phyloP scores from a whole-genome alignment of 1,284 basidiomycete species.

The Stereum hirsutum region DNA sequence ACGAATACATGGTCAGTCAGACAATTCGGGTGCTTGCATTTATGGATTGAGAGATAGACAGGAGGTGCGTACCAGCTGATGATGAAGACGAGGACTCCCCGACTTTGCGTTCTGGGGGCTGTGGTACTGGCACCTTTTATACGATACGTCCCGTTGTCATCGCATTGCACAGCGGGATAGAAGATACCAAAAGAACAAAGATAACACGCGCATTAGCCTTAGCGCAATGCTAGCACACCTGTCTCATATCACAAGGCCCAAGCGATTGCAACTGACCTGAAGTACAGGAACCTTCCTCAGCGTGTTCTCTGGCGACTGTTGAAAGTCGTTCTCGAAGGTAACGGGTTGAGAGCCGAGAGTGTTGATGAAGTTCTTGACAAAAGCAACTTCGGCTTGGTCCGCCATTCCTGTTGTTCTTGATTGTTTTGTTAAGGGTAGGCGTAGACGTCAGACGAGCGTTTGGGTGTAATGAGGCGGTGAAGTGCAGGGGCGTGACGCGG shows the following conservation, averaged over 20 bases:
- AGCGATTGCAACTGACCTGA: constrained; percentile 39
- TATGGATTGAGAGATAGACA: too few species aligned
- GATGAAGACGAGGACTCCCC: too few species aligned
- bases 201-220: not conserved
- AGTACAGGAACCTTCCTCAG: constrained; percentile 70
- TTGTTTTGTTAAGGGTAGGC: not conserved
- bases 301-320: constrained; percentile 62
- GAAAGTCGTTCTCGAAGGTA: constrained; percentile 66
- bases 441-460: not conserved
- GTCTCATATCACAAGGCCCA: not conserved
- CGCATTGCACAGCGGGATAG: too few species aligned
- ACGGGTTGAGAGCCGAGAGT: constrained; percentile 63
- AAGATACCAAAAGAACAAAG: not conserved
- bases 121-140: constrained; percentile 47
- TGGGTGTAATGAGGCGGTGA: too few species aligned
- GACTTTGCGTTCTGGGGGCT: constrained; percentile 41
- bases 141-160: too few species aligned
- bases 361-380: constrained; percentile 66
- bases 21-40: too few species aligned
- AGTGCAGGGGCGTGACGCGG: too few species aligned
- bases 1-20: too few species aligned
- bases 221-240: not conserved
- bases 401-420: constrained; percentile 32
- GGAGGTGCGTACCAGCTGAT: too few species aligned
- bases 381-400: constrained; percentile 61